These are phyloP conservation scores for Saccharomyces hybrid DNA, from an alignment of 1,139 yeast genomes.

Conservation along the genomic window DNA sequence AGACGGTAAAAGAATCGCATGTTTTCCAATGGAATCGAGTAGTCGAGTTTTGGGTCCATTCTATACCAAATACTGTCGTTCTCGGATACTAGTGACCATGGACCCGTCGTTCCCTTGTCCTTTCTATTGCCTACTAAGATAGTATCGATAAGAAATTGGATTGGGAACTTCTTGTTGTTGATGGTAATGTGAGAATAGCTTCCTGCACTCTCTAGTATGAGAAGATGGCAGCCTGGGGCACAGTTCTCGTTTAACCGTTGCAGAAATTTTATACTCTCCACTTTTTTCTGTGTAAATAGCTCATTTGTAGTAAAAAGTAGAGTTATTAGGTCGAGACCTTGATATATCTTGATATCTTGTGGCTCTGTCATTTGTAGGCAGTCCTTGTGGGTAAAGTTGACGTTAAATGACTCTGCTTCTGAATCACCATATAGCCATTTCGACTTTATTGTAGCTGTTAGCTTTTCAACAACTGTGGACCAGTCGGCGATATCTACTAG, in stretches of 20 bases:
- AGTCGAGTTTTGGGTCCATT: constrained; percentile 45
- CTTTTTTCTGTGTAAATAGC: constrained; percentile 61
- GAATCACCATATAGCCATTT: constrained; percentile 45
- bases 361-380: constrained; percentile 32
- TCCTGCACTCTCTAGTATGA: constrained; percentile 84
- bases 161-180: constrained; percentile 60
- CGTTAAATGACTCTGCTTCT: constrained; percentile 30
- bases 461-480: constrained; percentile 44
- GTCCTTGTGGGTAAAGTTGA: constrained; percentile 48
- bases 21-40: constrained; percentile 70
- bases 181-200: constrained; percentile 74
- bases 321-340: constrained; percentile 46
- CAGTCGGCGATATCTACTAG: constrained; percentile 78
- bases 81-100: constrained; percentile 59
- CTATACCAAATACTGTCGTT: constrained; percentile 84
- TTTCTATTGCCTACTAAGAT: constrained; percentile 53
- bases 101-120: constrained; percentile 36
- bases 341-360: constrained; percentile 17
- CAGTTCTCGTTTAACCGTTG: constrained; percentile 45
- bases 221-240: constrained; percentile 47
- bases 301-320: constrained; percentile 82
- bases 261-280: constrained; percentile 53
- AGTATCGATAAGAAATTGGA: constrained; percentile 71
- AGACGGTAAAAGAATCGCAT: constrained; percentile 81
- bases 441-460: constrained; percentile 39